Evolutionary conservation across 306 rosid genomes (phyloP), one percentile per base, ranked within the genome.

Genomic region (Cajanus cajan): DNA sequence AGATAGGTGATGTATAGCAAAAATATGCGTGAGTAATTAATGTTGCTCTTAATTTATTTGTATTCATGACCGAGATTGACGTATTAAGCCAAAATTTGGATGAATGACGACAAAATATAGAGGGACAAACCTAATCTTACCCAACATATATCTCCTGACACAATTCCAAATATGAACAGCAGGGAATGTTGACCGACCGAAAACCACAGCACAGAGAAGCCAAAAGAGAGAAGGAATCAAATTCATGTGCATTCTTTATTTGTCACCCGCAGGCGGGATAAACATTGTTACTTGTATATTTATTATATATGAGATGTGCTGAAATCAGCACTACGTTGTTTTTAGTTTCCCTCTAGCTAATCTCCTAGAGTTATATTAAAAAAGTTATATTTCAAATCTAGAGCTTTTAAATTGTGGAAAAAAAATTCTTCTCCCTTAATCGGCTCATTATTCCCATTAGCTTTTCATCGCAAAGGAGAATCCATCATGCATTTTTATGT

Each of bases 121-220:
- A 66, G 71, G 71, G 18, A 66, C 51, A 39, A 73, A 18, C 33
- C 24, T 63, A 22, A 55, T 64, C 31, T 43, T 41, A 18, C 55
- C 64, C 37, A 16, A 67, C 77, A 45, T 18, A 77, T 44, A 55
- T 77, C 73, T 72, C 58, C 55, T 34, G 66, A 50, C 80, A 71
- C 70, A 52, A 22, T 28, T 28, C 65, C 52, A 24, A 39, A 25
- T 55, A 55, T 67, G 63, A 66, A 15, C 71, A 62, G 50, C 59
- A 62, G 72, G 18, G 51, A 63, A 76, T 66, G 72, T 63, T 71
- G 80, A 76, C 44, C n/a, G 80, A 76, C 44, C n/a, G 22, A 25
- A 37, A 16, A 64, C 15, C 22, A 34, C 45, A 83, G n/a, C 70
- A 14, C 14, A 62, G 2, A 51, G 16, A 73, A 59, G 70, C 80